Evolutionary conservation across 164 flowering plant species (phyloP), one percentile per base, ranked within the genome.

Genomic region (Saururus chinensis): DNA sequence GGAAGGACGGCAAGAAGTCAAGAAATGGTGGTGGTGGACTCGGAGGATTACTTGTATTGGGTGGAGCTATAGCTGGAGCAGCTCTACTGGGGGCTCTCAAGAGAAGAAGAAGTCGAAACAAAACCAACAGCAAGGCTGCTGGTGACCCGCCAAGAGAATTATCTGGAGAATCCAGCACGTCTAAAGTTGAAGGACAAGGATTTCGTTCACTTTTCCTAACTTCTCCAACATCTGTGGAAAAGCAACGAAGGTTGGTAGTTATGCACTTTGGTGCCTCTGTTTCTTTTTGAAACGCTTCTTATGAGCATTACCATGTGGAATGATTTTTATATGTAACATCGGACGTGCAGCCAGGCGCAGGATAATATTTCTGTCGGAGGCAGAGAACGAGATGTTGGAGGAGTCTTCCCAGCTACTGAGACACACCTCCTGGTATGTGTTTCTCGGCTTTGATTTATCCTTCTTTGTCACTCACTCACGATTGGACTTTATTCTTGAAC

Each of bases 61-160:
- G 73, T 45, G 82, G 83, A 60, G 74, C 74, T 11, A 42, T 80
- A 66, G 79, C 73, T 63, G 66, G 61, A 64, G 77, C 76, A 14
- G 59, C 72, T 62, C 40, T 75, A 59, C 41, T 75, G 0, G 70
- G 60, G 4, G 63, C 58, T 52, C 61, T 68, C 20, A 17, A 60
- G 0, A 61, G 65, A 60, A 66, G 65, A 60, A 66, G 35, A 30
- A 16, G 16, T 25, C 45, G 56, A 1, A 58, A 69, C 20, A 40
- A 11, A 7, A 58, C 22, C 35, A 40, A 25, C 40, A 20, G 19
- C 13, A 1, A 30, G 42, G 20, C n/a, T 55, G 10, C 45, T 11
- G 55, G 19, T 12, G 23, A 20, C 9, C 30, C 24, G 13, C 51
- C 16, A 14, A 68, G 19, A 63, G 19, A 16, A 9, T 21, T 40